Evolutionary conservation across 2,329 filamentous ascomycete genomes (phyloP).

Genomic region (Leptographium wingfieldii): DNA sequence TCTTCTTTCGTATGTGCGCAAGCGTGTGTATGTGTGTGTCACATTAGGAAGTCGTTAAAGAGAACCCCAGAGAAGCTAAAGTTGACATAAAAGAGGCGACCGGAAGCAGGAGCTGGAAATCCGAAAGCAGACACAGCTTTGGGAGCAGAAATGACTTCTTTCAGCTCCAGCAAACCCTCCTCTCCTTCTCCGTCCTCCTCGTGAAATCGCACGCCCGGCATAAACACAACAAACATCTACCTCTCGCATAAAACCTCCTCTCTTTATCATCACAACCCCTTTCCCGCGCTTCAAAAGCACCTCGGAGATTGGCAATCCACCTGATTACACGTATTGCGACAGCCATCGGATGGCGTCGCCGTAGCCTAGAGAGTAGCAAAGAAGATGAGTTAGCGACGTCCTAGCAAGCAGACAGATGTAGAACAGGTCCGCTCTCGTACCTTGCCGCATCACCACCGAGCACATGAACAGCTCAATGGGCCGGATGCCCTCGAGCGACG

Average conservation of each 20-base stretch:
- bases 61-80: background rate
- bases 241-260: background rate
- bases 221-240: background rate
- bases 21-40: background rate
- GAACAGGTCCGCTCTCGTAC: conserved; percentile 21
- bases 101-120: background rate
- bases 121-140: background rate
- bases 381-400: background rate
- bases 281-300: background rate
- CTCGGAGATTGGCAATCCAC: background rate
- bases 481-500: conserved; percentile 75
- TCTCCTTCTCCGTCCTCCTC: background rate
- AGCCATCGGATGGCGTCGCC: conserved; percentile 86
- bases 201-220: background rate
- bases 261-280: background rate
- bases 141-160: background rate
- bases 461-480: conserved; percentile 99
- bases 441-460: conserved; percentile 96
- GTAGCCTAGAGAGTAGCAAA: conserved; percentile 45
- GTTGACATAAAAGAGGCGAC: background rate
- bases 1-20: background rate
- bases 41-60: background rate
- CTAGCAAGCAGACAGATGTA: too few relatives aligned
- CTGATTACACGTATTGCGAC: conserved; percentile 72
- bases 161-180: background rate